A percentile compares a stretch with the other conserved stretches of the same genome.
Conservation (phyloP, 192 early-diverging fungal species). For the Diversispora eburnea region DNA sequence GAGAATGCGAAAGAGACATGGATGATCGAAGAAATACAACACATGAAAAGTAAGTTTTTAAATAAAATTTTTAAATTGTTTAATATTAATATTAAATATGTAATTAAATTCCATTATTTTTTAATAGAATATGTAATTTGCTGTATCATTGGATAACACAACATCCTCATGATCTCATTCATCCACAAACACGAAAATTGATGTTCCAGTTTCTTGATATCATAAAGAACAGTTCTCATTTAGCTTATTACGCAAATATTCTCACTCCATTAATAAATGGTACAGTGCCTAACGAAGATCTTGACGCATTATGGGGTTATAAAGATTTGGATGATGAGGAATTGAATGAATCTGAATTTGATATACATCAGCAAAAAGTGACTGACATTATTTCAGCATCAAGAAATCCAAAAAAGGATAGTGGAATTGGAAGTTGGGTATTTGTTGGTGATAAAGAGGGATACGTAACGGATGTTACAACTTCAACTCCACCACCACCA, state of each 20-base stretch:
- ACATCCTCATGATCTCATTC: constrained; percentile 41
- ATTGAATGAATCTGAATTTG: not conserved
- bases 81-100: not conserved
- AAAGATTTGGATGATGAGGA: not conserved
- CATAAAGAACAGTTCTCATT: constrained; percentile 33
- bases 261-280: constrained; percentile 31
- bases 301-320: constrained; percentile 8
- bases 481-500: not conserved
- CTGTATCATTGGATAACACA: constrained; percentile 39
- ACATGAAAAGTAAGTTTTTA: constrained; percentile 16
- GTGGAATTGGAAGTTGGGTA: not conserved
- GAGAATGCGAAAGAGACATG: not conserved
- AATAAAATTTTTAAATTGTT: not conserved
- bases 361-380: not conserved
- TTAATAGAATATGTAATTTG: constrained; percentile 38
- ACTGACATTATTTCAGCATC: not conserved
- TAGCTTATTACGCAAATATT: constrained; percentile 30
- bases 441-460: not conserved
- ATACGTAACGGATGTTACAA: not conserved
- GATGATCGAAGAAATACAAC: not conserved
- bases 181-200: constrained; percentile 36
- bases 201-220: constrained; percentile 31
- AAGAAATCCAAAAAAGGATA: not conserved
- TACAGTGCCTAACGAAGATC: constrained; percentile 31
- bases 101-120: not conserved